Conservation (phyloP, 192 early-diverging fungal genomes). For the Fimicolochytrium jonesii region DNA sequence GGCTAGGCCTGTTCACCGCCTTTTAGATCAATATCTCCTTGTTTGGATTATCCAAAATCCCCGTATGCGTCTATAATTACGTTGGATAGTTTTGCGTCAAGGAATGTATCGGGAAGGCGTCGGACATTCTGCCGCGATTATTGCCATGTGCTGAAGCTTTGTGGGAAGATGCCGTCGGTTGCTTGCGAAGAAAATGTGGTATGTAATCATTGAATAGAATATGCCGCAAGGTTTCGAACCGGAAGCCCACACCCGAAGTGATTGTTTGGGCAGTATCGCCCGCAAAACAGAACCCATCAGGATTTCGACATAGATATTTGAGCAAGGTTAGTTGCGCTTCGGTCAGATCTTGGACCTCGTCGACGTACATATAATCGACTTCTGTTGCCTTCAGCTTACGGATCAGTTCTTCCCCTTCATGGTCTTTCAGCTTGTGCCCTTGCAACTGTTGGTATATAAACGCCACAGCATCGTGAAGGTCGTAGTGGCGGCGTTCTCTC, state of each 20-base stretch:
- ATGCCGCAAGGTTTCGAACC: not conserved
- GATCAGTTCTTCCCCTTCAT: not conserved
- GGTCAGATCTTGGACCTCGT: constrained; percentile 7
- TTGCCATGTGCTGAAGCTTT: no score
- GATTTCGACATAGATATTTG: not conserved
- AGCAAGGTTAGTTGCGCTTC: not conserved
- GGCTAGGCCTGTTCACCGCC: no score
- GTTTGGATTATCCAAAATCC: no score
- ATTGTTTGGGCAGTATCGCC: constrained; percentile 13
- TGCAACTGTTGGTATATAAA: not conserved
- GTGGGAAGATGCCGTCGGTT: not conserved
- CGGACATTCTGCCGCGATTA: no score
- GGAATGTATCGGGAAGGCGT: not conserved
- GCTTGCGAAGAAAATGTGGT: not conserved
- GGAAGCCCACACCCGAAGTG: not conserved
- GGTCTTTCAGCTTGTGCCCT: not conserved
- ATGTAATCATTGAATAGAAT: not conserved
- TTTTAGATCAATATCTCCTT: no score
- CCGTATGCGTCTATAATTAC: no score
- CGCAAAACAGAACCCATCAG: constrained; percentile 1
- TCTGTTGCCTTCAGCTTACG: not conserved
- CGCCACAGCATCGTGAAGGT: not conserved
- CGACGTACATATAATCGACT: constrained; percentile 3
- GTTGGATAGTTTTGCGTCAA: not conserved
- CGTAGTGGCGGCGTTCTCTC: not conserved